Evolutionary conservation across 2,329 filamentous ascomycete species (phyloP), one percentile per base, ranked within the genome.

Genomic region (Septoria linicola): DNA sequence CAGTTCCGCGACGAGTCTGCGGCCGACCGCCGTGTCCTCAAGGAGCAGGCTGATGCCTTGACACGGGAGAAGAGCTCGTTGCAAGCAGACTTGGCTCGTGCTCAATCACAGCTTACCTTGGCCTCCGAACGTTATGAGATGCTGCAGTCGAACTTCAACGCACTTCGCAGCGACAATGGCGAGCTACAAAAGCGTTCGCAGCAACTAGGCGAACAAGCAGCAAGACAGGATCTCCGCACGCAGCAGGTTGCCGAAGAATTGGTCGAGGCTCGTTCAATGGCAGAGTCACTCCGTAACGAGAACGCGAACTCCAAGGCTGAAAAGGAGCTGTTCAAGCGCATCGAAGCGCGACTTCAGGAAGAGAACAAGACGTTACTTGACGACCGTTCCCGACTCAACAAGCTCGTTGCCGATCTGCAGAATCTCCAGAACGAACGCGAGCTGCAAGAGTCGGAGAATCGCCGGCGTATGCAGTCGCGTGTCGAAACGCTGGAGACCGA

Each of bases 191-290:
- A 90, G 72, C 83, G 92, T 35, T 87, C 82, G 51, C 83, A 90
- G 59, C 73, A 78, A 13, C 73, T 95, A 25, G 87, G 89, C 1
- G 90, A 97, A 66, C 85, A 84, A 46, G 85, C 90, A 5, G 90
- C 89, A 4, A 93, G 89, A 69, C 89, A 96, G 66, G 95, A 99
- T 62, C 78, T 96, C 39, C 85, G 84, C 36, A 93, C 88, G 2
- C 90, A 96, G 64, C 90, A 96, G 70, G 87, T 92, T 21, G 90
- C 89, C 0, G 92, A 97, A 70, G 92, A 99, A 62, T 79, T 97
- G 4, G 84, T 97, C 8, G 93, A 96, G 68, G 84, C 87, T 4
- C 87, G 85, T 67, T 87, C 87, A 25, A 73, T 92, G 45, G 77
- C 88, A 3, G 92, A 99, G 65, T 91, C 89, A 64, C 81, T 96